Evolutionary conservation across 23 red algal genomes (phyloP), one percentile per base, ranked within the genome.

Genomic region (Gracilaria gracilis): DNA sequence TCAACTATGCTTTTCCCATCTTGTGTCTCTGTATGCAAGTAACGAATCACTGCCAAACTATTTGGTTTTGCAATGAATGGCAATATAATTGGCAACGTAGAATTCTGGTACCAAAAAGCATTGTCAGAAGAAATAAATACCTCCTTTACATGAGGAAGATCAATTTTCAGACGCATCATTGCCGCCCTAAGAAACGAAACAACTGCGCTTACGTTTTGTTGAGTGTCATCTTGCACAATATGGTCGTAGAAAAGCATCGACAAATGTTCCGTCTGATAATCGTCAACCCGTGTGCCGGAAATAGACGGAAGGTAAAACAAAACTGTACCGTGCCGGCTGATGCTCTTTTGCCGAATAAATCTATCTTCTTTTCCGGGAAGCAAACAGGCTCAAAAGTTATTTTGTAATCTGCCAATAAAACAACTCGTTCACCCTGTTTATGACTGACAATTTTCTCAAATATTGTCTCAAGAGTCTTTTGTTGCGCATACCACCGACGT

Each of bases 321-420:
- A 13, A 81, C 53, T 17, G 33, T 81, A 35, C 70, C 72, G 36
- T 90, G 72, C 86, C 86, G 61, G 34, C 29, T 66, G 31, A 81
- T 80, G 14, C 86, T 58, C 57, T 70, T 79, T 90, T 79, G 5
- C 73, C 86, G 34, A 67, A 90, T 9, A 79, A 90, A 17, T 81
- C 64, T n/a, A 70, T 42, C 12, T 12, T 90, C 59, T 79, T 90
- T 51, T 90, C 72, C 4, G 71, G 0, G 51, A 59, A 90, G 21
- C 36, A 57, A 20, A 90, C 14, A 0, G 72, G 58, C 31, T 90
- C 86, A 90, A 59, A 90, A 2, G 79, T 90, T 38, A 90, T 86
- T 70, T 90, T 80, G 0, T 70, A 90, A 28, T 90, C 54, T 19
- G 75, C 75, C 23, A 90, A 46, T 2, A 90, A 21, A 37, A 90